These are phyloP conservation scores for Pyrus bretschneideri DNA, from an alignment of 306 rosid genomes.

Conservation along the genomic window DNA sequence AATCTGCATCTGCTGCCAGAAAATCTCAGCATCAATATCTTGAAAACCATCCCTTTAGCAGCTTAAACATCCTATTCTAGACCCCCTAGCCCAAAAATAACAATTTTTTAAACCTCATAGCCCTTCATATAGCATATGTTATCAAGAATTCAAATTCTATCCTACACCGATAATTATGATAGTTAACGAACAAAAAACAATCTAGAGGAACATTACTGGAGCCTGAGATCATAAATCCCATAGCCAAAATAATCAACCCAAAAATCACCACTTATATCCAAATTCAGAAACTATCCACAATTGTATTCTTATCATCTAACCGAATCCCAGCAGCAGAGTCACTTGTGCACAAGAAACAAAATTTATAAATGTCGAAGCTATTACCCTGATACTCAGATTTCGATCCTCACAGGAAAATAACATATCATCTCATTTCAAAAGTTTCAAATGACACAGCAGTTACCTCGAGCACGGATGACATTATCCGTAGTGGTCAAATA, in stretches of 20 bases:
- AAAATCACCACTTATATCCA: neutral
- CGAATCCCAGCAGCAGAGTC: neutral
- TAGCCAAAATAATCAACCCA: neutral
- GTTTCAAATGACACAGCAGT: slow-evolving; percentile 1
- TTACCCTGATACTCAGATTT: neutral
- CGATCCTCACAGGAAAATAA: neutral
- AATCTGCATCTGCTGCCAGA: neutral
- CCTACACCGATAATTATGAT: neutral
- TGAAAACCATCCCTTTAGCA: neutral
- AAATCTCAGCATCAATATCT: neutral
- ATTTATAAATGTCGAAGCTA: neutral
- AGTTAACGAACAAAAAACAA: neutral
- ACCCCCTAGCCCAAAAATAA: neutral
- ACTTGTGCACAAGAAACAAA: neutral
- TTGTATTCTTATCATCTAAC: neutral
- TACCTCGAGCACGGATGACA: slow-evolving; percentile 77
- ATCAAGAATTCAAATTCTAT: neutral
- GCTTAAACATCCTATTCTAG: neutral
- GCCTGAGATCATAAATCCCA: neutral
- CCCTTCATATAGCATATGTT: neutral
- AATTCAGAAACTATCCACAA: neutral
- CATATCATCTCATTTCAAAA: neutral
- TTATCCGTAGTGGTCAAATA: slow-evolving; percentile 72
- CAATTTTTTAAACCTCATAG: neutral
- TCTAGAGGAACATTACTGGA: neutral